phyloP scores from a whole-genome alignment of 2,329 filamentous ascomycete genomes.

The Meredithiella fracta region DNA sequence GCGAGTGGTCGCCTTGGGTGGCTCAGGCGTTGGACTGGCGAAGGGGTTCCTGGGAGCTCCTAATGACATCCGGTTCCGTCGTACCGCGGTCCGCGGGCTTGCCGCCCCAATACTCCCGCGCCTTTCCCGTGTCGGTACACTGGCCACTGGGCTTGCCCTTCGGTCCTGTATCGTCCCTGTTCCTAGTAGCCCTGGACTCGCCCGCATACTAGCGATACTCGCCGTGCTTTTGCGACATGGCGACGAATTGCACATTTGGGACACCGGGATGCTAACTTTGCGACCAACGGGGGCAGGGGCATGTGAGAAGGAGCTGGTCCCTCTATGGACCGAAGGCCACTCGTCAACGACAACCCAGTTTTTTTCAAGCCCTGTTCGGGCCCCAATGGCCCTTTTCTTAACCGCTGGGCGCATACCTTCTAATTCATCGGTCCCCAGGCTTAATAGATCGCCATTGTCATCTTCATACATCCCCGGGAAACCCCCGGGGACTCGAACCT shows the following conservation, averaged over 20 bases:
- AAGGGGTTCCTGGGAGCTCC: conserved; percentile 8
- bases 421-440: too few relatives aligned
- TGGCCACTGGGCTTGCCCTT: not conserved
- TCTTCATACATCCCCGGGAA: conserved; percentile 11
- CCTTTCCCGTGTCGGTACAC: not conserved
- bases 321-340: too few relatives aligned
- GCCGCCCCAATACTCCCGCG: not conserved
- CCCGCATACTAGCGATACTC: conserved; percentile 18
- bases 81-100: not conserved
- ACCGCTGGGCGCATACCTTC: too few relatives aligned
- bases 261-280: conserved; percentile 26
- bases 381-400: conserved; percentile 3
- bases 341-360: not conserved
- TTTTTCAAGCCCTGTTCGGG: conserved; percentile 16
- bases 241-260: conserved; percentile 14
- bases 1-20: too few relatives aligned
- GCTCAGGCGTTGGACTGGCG: not conserved
- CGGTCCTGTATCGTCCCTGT: too few relatives aligned
- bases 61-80: not conserved
- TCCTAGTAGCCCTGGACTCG: conserved; percentile 13
- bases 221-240: not conserved
- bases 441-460: not conserved
- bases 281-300: conserved; percentile 19
- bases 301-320: not conserved
- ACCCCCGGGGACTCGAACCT: conserved; percentile 12